Percentiles rank a stretch among this genome's conserved stretches.
These are phyloP conservation scores for Fistulina hepatica DNA, from an alignment of 1,284 basidiomycete genomes.

Conservation along the genomic window DNA sequence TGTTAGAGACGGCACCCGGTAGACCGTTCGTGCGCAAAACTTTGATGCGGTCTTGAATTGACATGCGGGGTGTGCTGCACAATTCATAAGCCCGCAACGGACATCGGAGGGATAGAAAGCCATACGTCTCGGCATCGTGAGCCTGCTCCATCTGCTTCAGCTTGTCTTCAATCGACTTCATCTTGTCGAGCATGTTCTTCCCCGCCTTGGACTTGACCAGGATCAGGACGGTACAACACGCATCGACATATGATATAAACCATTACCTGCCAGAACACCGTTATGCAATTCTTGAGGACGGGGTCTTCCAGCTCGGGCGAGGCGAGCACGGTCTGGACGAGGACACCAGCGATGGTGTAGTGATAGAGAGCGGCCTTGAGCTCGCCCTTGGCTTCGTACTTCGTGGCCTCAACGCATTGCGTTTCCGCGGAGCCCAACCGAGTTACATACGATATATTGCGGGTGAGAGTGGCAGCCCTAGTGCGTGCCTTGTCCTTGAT, in stretches of 20 bases:
- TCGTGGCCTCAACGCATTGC: constrained; percentile 40
- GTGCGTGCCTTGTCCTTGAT: constrained; percentile 56
- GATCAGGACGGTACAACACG: constrained; percentile 16
- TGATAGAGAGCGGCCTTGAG: constrained; percentile 46
- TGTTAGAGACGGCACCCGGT: constrained; percentile 42
- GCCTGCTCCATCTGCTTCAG: constrained; percentile 44
- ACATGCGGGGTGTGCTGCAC: constrained; percentile 35
- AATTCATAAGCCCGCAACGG: constrained; percentile 18
- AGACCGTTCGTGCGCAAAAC: constrained; percentile 61
- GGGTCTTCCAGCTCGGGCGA: constrained; percentile 44
- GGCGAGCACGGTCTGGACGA: constrained; percentile 46
- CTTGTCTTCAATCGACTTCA: constrained; percentile 44
- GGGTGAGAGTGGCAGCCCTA: constrained; percentile 39
- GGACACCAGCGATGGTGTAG: constrained; percentile 47
- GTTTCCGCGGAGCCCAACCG: constrained; percentile 50
- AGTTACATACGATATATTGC: constrained; percentile 40
- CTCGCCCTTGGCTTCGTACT: constrained; percentile 44
- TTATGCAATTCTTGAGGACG: constrained; percentile 27
- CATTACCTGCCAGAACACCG: constrained; percentile 40
- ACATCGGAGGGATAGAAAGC: background rate
- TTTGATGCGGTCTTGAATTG: constrained; percentile 61
- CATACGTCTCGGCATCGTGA: constrained; percentile 30
- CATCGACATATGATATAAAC: constrained; percentile 54
- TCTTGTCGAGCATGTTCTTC: constrained; percentile 20
- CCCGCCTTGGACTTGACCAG: constrained; percentile 14